These are phyloP conservation scores for Yamadazyma triangularis DNA, from an alignment of 1,139 yeast species.

Conservation along the genomic window DNA sequence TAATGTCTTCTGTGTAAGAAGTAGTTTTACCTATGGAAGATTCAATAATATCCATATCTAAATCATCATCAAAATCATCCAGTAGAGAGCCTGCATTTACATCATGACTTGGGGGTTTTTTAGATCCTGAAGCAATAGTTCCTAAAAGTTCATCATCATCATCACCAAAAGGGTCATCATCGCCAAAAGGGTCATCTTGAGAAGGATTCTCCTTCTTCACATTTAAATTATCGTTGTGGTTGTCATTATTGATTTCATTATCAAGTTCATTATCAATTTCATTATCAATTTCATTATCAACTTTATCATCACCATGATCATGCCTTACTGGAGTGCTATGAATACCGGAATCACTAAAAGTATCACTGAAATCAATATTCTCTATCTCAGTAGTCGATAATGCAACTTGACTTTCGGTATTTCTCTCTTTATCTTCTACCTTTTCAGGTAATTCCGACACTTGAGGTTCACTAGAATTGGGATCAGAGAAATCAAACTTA, in stretches of 20 bases:
- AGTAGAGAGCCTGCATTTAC: no score
- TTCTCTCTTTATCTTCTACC: neutral
- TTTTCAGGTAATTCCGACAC: no score
- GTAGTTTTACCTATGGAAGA: no score
- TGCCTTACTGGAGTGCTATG: neutral
- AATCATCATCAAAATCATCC: neutral
- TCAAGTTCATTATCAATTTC: neutral
- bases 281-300: neutral
- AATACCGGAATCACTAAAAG: neutral
- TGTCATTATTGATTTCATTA: neutral
- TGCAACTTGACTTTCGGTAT: neutral
- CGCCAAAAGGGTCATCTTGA: no score
- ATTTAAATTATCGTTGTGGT: neutral
- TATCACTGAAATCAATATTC: neutral
- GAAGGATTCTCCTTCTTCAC: no score
- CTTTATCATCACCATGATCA: no score
- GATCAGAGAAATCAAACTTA: no score
- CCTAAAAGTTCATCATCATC: conserved; percentile 6
- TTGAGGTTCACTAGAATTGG: no score
- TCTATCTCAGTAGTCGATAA: neutral
- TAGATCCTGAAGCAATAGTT: no score
- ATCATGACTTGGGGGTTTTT: no score
- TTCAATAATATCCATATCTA: neutral
- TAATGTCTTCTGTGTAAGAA: conserved; percentile 6
- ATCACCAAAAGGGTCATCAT: conserved; percentile 10